Evolutionary conservation across 148 eudicot species (phyloP), one percentile per base, ranked within the genome.

Genomic region (Persicaria tinctoria): DNA sequence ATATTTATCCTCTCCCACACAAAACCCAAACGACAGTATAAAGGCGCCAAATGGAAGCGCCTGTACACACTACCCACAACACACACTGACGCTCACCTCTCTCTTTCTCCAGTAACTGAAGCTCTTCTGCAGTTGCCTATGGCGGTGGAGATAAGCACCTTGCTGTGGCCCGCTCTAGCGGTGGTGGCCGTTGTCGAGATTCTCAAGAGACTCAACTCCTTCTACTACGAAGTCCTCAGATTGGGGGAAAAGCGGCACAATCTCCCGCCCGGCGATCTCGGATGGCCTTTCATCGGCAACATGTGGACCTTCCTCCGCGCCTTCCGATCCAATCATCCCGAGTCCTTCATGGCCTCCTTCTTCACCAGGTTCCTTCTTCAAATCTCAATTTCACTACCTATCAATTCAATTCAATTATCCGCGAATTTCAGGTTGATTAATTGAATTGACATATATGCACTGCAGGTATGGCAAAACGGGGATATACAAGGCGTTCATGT

Each of bases 271-370:
- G 97, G 98, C 56, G 87, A 93, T 50, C n/a, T 88, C 48, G 98
- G 98, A 1, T 91, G 89, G 89, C 97, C 98, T 63, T 81, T 86
- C 64, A 48, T 93, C 32, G 98, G 98, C 8, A 91, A 88, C 63
- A 93, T 93, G 98, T 88, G 86, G 86, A 75, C 90, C 71, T 91
- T 93, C 41, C 93, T 93, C 38, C 54, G 81, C 73, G 95, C 98
- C 56, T 90, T 83, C 83, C 91, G 91, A 91, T 88, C 95, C 63
- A 38, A 14, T 14, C 72, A 88, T 76, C 98, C 98, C 78, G 97
- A 91, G 55, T 82, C 95, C 57, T 93, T 91, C 80, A 60, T 88
- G 72, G 77, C 88, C 55, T 51, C 46, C 49, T 85, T 84, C 70
- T 64, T 81, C 75, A 44, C 76, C 80, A 91, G 93, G 97, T 86